These are phyloP conservation scores for Scheffersomyces segobiensis DNA, from an alignment of 1,139 yeast genomes.

Conservation along the genomic window DNA sequence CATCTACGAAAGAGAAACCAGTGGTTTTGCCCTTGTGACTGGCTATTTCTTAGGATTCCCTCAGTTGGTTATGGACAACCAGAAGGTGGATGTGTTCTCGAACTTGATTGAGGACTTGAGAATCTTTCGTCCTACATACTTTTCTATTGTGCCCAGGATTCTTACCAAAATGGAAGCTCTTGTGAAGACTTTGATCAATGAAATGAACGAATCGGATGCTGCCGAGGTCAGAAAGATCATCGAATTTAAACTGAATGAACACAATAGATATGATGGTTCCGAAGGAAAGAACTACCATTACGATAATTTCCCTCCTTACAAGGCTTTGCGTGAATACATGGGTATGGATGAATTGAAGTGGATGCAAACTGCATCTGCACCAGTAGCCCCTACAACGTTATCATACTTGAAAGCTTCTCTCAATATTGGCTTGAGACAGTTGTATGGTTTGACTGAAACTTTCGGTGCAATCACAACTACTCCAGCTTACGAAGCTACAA, in stretches of 20 bases:
- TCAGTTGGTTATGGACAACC: conserved; percentile 18
- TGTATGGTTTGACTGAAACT: conserved; percentile 22
- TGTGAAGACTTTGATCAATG: conserved; percentile 11
- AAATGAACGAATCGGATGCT: conserved; percentile 5
- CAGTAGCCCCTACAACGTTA: conserved; percentile 17
- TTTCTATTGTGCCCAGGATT: conserved; percentile 42
- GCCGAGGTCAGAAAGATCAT: conserved; percentile 11
- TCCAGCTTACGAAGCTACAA: conserved; percentile 12
- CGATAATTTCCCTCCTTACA: conserved; percentile 12
- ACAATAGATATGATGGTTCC: conserved; percentile 11
- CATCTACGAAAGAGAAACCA: conserved; percentile 39
- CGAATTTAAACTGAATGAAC: conserved; percentile 10
- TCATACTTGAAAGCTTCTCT: conserved; percentile 18
- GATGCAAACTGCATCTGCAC: conserved; percentile 24
- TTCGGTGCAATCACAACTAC: conserved; percentile 15
- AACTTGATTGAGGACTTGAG: conserved; percentile 28
- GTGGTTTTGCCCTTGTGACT: conserved; percentile 26
- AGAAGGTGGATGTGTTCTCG: conserved; percentile 12
- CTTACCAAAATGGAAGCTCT: conserved; percentile 34
- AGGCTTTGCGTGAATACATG: conserved; percentile 10
- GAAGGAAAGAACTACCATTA: conserved; percentile 9
- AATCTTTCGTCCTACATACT: conserved; percentile 30
- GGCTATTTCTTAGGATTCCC: conserved; percentile 50
- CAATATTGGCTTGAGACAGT: conserved; percentile 17
- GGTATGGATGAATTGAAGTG: conserved; percentile 20